Evolutionary conservation across 768 basidiomycete genomes (phyloP).

Genomic region (Pleurotus citrinopileatus): DNA sequence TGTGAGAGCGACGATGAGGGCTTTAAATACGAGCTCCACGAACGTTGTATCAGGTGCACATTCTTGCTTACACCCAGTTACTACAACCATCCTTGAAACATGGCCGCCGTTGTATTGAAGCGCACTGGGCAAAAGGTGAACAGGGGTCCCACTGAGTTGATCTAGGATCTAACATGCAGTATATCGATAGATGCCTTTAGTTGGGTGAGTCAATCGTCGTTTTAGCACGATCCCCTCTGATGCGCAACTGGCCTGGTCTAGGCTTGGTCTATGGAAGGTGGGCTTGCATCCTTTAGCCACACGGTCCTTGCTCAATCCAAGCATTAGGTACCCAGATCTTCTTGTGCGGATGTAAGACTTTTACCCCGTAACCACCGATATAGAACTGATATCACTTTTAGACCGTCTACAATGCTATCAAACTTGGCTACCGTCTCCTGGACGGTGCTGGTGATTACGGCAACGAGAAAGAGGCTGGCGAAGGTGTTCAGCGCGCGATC

Average conservation of each 20-base stretch:
- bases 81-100: conserved; percentile 23
- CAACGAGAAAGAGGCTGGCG: conserved; percentile 84
- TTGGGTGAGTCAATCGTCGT: conserved; percentile 47
- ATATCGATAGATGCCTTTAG: conserved; percentile 57
- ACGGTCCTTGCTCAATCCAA: too few relatives aligned
- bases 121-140: conserved; percentile 58
- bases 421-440: conserved; percentile 81
- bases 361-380: not conserved
- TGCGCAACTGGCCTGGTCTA: conserved; percentile 21
- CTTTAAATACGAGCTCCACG: not conserved
- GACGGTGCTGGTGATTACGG: conserved; percentile 88
- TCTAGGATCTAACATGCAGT: not conserved
- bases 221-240: not conserved
- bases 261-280: conserved; percentile 75
- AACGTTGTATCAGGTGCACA: not conserved
- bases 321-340: conserved; percentile 51
- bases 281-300: conserved; percentile 17
- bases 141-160: not conserved
- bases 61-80: not conserved
- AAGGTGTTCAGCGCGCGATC: conserved; percentile 77
- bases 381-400: conserved; percentile 21
- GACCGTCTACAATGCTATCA: conserved; percentile 85
- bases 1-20: not conserved
- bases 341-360: conserved; percentile 56
- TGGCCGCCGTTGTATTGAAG: conserved; percentile 54